Evolutionary conservation across 2,329 filamentous ascomycete genomes (phyloP), one percentile per base, ranked within the genome.

Genomic region (Aspergillus fischeri): DNA sequence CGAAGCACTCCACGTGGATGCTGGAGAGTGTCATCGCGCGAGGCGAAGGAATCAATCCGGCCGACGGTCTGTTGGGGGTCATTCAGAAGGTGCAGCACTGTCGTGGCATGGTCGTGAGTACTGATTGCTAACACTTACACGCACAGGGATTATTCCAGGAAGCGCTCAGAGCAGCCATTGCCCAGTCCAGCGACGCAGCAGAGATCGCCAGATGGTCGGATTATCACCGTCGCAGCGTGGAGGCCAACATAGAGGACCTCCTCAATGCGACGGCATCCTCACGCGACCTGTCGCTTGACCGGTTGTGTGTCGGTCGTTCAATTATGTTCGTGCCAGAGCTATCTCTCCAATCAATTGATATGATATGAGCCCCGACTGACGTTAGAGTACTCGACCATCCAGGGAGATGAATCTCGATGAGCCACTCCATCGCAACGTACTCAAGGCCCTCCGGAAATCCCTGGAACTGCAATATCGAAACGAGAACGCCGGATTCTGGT

Each of bases 141-240:
- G 45, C n/a, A n/a, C 17, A 51, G 49, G 49, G 49, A 7, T 21
- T 51, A 20, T 51, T 51, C 28, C 49, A 51, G 21, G 17, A 51
- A 28, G 49, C 49, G 27, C 49, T 51, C 4, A 27, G 49, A 32
- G 49, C 49, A 11, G 49, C 49, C 14, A 51, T 51, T 28, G 28
- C 28, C 14, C 49, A 28, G 7, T 51, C 49, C 24, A 38, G 35
- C 35, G 17, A 51, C 49, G 9, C 49, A 10, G 28, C 3, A 20
- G 28, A 51, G 49, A 32, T 32, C 35, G 25, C 14, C 49, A 32
- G 28, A 25, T 51, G 49, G 49, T 38, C 49, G 8, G 28, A 51
- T 14, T 51, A 51, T 38, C 49, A 51, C 25, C 49, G 35, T 51
- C 49, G 49, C 49, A 51, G 49, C 35, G 49, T 51, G 29, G 49